Base-by-base conservation (phyloP, 106 monocot species). In the Acanthochlamys bracteata region DNA sequence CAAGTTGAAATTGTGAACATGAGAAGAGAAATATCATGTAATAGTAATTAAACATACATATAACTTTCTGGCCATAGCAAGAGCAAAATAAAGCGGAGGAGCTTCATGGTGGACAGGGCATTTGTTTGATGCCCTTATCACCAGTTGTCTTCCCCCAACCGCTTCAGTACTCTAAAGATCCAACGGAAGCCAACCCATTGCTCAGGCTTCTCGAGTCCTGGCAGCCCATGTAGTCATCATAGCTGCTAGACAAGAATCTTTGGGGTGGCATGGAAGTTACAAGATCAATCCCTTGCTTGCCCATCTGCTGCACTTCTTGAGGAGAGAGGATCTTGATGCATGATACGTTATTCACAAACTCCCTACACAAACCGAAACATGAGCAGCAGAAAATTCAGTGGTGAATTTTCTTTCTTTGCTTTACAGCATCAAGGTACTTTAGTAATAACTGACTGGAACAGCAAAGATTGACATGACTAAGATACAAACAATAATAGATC, bases 301-400 rank as follows among this genome's bases (percentile, higher is more conserved):
- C 89, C 89, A 81, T 81, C 55, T 84, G 88, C 63, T 81, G 81
- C 60, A 89, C 74, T 59, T 89, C 84, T 43, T 71, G 73, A 0
- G 84, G 73, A 45, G 89, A 89, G 57, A 89, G 75, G 58, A 89
- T 89, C 81, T 84, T 89, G 61, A 89, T 89, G 76, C 75, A 84
- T 70, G 69, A 81, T 16, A 89, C 89, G 33, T 73, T 89, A 58
- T 89, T 84, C 61, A 84, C 89, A 71, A 89, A 89, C 55, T 89
- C 89, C 73, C 89, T 89, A 67, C 2, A 68, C 45, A 24, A 24
- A 68, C 17, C 15, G 49, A 49, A 49, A 33, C 33, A 33, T n/a
- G n/a, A 33, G 33, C 33, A 33, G 6, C 4, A 33, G 6, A 33
- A 33, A 33, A 6, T 33, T 33, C 33, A 33, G 33, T 33, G 1